Conservation (phyloP, 257 asterid species). For the Solanum corneliomulleri region DNA sequence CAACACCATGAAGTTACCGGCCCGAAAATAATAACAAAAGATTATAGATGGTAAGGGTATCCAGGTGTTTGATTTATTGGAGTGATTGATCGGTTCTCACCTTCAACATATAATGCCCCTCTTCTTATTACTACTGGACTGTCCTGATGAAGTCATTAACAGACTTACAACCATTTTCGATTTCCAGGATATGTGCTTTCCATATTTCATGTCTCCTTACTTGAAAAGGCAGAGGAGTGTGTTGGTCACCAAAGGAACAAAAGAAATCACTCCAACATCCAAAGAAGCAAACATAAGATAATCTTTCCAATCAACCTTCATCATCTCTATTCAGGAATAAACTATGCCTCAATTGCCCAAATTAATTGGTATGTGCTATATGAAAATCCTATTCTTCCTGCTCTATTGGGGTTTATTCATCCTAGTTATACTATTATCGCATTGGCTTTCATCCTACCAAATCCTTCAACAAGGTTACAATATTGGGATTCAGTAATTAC, state of each 20-base stretch:
- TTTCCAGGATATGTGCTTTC: neutral
- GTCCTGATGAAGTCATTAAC: neutral
- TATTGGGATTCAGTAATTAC: neutral
- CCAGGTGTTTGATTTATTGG: neutral
- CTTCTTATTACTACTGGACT: neutral
- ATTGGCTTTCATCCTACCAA: too few relatives aligned
- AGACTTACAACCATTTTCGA: neutral
- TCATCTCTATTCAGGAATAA: neutral
- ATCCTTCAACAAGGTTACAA: neutral
- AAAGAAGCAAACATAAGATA: neutral
- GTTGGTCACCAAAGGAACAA: neutral
- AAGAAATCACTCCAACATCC: neutral
- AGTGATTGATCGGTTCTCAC: neutral
- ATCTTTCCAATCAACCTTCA: neutral
- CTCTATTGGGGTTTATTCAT: neutral
- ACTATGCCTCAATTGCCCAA: neutral
- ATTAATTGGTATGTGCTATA: neutral
- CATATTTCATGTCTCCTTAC: neutral
- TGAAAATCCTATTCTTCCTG: neutral
- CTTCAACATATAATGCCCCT: neutral
- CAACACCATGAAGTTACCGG: neutral
- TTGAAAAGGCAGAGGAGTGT: neutral
- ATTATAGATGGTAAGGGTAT: neutral
- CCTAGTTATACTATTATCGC: neutral
- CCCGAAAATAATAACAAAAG: neutral